Evolutionary conservation across 2,329 filamentous ascomycete genomes (phyloP), one percentile per base, ranked within the genome.

Genomic region (Talaromyces sp.): DNA sequence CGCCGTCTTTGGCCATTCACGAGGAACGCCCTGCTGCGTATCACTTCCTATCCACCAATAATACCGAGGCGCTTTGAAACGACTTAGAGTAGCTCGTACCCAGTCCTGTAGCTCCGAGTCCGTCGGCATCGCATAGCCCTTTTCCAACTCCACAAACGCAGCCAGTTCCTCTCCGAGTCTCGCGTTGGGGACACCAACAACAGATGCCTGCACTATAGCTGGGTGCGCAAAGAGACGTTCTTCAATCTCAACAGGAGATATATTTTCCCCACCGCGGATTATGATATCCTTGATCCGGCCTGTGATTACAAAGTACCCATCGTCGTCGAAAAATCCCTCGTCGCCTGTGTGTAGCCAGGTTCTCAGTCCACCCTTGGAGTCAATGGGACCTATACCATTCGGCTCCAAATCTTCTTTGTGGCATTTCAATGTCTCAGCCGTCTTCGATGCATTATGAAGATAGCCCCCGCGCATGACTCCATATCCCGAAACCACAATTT

Each of bases 251-350:
- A 88, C 79, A 0, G 88, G 88, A 67, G 88, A 88, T 21, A 82
- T 80, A 71, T 89, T 89, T 70, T 89, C 86, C 48, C 86, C 86
- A 51, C 87, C 84, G 68, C 88, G 77, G 62, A 90, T 91, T 58
- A 91, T 90, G 29, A 91, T 88, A 63, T 91, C 88, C 75, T 91
- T 91, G 74, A 90, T 88, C 14, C 88, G 78, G 0, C 88, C 88
- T 0, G 88, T 91, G 64, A 91, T 89, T 19, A 78, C 79, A 61
- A 85, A 88, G 68, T 89, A 90, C 0, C 87, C 88, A 11, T 84
- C 74, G 0, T 71, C 62, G 59, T 82, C 78, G 61, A 83, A 75
- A 7, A 77, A 66, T 2, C 73, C 80, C 65, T 83, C 78, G 61
- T 84, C 81, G 8, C 52, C 52, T 10, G 52, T 54, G n/a, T 54